phyloP scores from a whole-genome alignment of 2,329 filamentous ascomycete species.

The Helotiales sp. region DNA sequence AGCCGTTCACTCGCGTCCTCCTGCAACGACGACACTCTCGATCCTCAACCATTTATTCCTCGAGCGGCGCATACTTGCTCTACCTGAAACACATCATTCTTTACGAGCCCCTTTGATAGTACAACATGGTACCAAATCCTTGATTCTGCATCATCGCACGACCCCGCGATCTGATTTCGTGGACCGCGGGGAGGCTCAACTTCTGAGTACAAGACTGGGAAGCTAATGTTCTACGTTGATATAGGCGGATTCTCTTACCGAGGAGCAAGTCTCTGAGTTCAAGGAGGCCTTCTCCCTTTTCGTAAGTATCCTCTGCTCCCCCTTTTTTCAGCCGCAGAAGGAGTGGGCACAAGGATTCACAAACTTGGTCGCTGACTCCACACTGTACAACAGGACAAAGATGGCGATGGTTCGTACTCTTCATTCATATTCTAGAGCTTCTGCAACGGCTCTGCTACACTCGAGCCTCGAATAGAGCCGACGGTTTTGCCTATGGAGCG shows the following conservation, averaged over 20 bases:
- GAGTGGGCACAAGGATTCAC: constrained; percentile 10
- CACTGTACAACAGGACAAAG: constrained; percentile 67
- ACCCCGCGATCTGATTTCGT: constrained; percentile 28
- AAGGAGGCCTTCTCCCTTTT: constrained; percentile 99
- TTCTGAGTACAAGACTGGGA: constrained; percentile 22
- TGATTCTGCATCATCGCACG: constrained; percentile 8
- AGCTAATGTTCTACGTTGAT: constrained; percentile 16
- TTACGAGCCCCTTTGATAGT: constrained; percentile 1
- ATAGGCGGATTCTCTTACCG: constrained; percentile 96
- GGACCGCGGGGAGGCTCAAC: constrained; percentile 11
- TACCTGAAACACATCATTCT: constrained; percentile 3
- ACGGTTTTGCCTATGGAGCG: constrained; percentile 9
- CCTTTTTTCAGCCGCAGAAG: constrained; percentile 18
- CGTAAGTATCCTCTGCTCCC: constrained; percentile 61
- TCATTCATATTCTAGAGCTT: background rate
- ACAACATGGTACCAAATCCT: constrained; percentile 27
- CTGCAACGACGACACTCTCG: constrained; percentile 2
- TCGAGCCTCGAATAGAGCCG: background rate
- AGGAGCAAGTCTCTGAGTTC: constrained; percentile 99
- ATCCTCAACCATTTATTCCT: background rate
- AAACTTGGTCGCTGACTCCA: constrained; percentile 31
- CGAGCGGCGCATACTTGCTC: background rate
- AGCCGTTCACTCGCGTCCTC: background rate
- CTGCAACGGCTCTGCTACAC: background rate
- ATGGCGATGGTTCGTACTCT: constrained; percentile 77